These are phyloP conservation scores for Acanthamoeba polyphaga DNA, from an alignment of 208 protist species.

Conservation along the genomic window DNA sequence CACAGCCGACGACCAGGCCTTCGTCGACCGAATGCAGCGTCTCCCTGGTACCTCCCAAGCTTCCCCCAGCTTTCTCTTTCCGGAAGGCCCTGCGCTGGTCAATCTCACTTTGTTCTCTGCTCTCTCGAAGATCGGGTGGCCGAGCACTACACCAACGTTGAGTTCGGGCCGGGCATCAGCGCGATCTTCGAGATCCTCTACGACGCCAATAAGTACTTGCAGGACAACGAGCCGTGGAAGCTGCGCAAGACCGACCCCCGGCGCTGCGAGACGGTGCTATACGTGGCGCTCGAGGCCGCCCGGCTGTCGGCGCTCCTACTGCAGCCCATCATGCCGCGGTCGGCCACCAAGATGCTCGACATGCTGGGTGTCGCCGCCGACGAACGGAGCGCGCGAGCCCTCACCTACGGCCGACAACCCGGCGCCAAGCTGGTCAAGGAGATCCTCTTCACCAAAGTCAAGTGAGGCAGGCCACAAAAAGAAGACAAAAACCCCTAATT, in stretches of 20 bases:
- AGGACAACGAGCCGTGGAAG: constrained; percentile 95
- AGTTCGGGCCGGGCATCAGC: constrained; percentile 93
- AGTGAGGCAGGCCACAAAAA: not conserved
- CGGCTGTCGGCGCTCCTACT: constrained; percentile 92
- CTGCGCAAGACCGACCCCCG: constrained; percentile 92
- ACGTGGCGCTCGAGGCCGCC: constrained; percentile 93
- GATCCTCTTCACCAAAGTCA: constrained; percentile 24
- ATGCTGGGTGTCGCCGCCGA: constrained; percentile 91
- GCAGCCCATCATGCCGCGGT: constrained; percentile 92
- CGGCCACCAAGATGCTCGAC: constrained; percentile 92
- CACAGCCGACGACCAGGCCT: not conserved
- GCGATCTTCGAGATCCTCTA: constrained; percentile 93
- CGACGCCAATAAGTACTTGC: constrained; percentile 93
- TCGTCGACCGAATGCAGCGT: not conserved
- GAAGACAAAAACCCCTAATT: not conserved
- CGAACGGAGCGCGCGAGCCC: constrained; percentile 77
- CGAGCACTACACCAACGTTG: constrained; percentile 83
- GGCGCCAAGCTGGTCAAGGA: constrained; percentile 21
- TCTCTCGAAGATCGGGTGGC: not conserved
- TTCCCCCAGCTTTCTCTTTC: no score
- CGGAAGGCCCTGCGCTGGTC: not conserved
- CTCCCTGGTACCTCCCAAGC: not conserved
- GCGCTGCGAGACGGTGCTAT: constrained; percentile 93
- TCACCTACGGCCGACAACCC: not conserved
- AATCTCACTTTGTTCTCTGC: not conserved